Percentiles rank a stretch among this genome's conserved stretches.
These are phyloP conservation scores for Ceratocystis colombiana DNA, from an alignment of 2,329 filamentous ascomycete species.

Conservation along the genomic window DNA sequence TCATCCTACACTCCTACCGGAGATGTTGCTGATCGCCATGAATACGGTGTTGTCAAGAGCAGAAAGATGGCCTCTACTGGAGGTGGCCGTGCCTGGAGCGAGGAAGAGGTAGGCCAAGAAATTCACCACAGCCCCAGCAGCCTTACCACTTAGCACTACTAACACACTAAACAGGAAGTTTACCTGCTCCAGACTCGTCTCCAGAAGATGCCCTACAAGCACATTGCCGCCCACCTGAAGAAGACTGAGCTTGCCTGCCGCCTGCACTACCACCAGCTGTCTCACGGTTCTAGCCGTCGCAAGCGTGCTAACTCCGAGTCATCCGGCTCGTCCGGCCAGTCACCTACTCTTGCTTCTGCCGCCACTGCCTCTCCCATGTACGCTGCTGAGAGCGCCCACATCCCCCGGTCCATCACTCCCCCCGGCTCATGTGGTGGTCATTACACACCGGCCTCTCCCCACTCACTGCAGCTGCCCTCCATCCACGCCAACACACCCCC, in stretches of 20 bases:
- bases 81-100: conserved; percentile 72
- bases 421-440: conserved; percentile 39
- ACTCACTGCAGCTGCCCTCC: conserved; percentile 44
- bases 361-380: conserved; percentile 40
- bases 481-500: conserved; percentile 34
- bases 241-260: conserved; percentile 83
- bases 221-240: conserved; percentile 73
- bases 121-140: not conserved
- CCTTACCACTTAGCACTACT: not conserved
- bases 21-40: conserved; percentile 48
- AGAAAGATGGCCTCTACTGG: conserved; percentile 60
- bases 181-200: conserved; percentile 75
- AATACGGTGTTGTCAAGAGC: conserved; percentile 52
- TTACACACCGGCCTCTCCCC: conserved; percentile 29
- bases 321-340: conserved; percentile 47
- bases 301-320: conserved; percentile 64
- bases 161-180: conserved; percentile 50
- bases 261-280: conserved; percentile 77
- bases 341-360: conserved; percentile 41
- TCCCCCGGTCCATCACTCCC: conserved; percentile 42
- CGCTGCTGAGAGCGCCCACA: conserved; percentile 34
- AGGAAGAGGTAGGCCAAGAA: conserved; percentile 58
- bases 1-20: conserved; percentile 42
- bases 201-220: conserved; percentile 85
- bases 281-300: conserved; percentile 69